Base-by-base conservation (phyloP, 768 basidiomycete genomes). In the Hypholoma sublateritium region DNA sequence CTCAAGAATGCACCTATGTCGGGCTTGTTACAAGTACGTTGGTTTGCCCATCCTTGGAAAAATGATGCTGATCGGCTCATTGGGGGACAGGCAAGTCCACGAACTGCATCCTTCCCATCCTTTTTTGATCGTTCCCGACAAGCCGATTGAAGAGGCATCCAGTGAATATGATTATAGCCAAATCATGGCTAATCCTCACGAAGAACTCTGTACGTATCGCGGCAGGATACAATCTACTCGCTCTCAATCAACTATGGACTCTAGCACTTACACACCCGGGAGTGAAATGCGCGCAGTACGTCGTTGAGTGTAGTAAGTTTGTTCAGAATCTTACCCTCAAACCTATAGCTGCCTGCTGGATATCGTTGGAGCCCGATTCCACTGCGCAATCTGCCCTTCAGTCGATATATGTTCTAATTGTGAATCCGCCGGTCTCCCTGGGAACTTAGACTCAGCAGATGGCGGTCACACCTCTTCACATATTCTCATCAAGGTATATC, bases 321-420 rank as follows among this genome's bases (percentile, higher is more conserved):
- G 25, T 34, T 19, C n/a, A 17, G 35, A 39, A n/a, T 35, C 50
- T 56, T 36, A 58, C 53, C 8, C 42, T 35, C 7, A 21, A 24
- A 34, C 44, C 46, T 48, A 17, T 63, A 95, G 95, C 63, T 98
- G 95, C 68, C 74, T 90, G 57, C 85, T 88, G 61, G 93, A 94
- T 61, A 95, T 98, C 60, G 82, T 95, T 22, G 95, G 95, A 16
- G 92, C 94, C 14, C 83, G 92, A 4, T 97, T 94, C 72, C 95
- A 94, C 65, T 98, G 95, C 65, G 91, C 91, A 9, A 85, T 92
- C 19, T 98, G 95, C 67, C 84, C 88, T 39, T 83, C 85, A 7
- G 80, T 93, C 39, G 91, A 94, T 64, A 93, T 94, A 34, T 94
- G 93, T 62, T 82, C 88, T 16, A 91, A 92, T 61, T 94, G 92